Evolutionary conservation across 1,284 basidiomycete genomes (phyloP).

Genomic region (Malassezia arunalokei): DNA sequence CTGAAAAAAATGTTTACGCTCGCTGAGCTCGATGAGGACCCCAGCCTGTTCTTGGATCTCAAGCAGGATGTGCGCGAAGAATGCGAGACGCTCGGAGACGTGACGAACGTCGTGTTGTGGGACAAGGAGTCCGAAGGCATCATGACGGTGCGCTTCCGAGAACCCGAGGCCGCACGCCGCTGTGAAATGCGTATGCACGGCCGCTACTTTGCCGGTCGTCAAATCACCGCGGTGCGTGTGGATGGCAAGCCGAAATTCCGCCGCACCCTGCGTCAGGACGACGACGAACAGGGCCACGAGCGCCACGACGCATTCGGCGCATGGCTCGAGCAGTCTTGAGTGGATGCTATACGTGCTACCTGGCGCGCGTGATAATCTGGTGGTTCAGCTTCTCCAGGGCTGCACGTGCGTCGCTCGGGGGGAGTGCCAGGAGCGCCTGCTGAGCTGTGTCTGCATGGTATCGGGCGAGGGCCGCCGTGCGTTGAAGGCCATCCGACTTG

Average conservation of each 20-base stretch:
- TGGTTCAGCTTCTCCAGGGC: slow-evolving; percentile 30
- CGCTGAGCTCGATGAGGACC: slow-evolving; percentile 73
- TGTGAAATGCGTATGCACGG: slow-evolving; percentile 76
- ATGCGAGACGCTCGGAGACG: slow-evolving; percentile 72
- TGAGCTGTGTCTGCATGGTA: slow-evolving; percentile 30
- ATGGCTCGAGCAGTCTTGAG: slow-evolving; percentile 19
- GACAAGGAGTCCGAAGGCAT: slow-evolving; percentile 90
- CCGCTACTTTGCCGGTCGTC: slow-evolving; percentile 74
- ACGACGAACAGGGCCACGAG: slow-evolving; percentile 16
- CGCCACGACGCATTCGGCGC: slow-evolving; percentile 21
- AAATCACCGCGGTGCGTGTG: slow-evolving; percentile 68
- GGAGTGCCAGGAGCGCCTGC: slow-evolving; percentile 24
- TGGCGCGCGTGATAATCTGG: slow-evolving; percentile 33
- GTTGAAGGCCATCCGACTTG: slow-evolving; percentile 26
- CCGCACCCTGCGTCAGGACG: slow-evolving; percentile 6
- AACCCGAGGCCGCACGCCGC: slow-evolving; percentile 65
- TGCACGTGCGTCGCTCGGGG: slow-evolving; percentile 30
- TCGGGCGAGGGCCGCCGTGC: slow-evolving; percentile 36
- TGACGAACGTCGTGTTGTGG: slow-evolving; percentile 90
- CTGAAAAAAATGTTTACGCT: slow-evolving; percentile 73
- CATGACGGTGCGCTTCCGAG: slow-evolving; percentile 91
- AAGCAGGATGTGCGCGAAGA: slow-evolving; percentile 95
- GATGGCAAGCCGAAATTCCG: slow-evolving; percentile 68
- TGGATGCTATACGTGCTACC: slow-evolving; percentile 15
- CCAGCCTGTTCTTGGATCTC: slow-evolving; percentile 73